Percentiles rank a stretch among this genome's conserved stretches.
Evolutionary conservation across 768 basidiomycete species (phyloP).

Genomic region (Leucocoprinus birnbaumii): DNA sequence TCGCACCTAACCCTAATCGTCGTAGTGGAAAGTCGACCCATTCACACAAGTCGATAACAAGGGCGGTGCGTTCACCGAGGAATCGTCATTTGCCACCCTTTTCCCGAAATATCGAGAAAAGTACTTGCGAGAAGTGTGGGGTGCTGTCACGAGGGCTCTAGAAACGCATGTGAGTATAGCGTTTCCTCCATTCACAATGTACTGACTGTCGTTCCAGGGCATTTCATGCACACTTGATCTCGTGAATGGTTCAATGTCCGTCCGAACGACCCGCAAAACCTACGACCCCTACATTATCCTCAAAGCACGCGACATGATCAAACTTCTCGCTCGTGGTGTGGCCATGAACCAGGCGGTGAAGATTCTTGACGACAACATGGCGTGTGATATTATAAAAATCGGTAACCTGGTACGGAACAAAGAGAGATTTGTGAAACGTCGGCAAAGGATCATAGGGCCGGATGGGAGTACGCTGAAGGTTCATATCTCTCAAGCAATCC

Average conservation of each 20-base stretch:
- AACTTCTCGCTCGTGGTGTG: constrained; percentile 91
- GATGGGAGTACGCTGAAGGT: constrained; percentile 98
- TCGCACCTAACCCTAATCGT: not conserved
- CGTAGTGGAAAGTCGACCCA: constrained; percentile 85
- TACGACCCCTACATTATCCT: constrained; percentile 95
- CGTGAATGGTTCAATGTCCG: constrained; percentile 96
- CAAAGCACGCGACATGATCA: constrained; percentile 94
- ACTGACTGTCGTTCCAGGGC: constrained; percentile 46
- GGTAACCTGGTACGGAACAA: constrained; percentile 93
- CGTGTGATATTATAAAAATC: constrained; percentile 98
- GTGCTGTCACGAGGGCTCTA: constrained; percentile 79
- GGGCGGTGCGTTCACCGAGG: constrained; percentile 84
- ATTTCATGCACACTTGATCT: constrained; percentile 90
- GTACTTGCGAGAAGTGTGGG: constrained; percentile 94
- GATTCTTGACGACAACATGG: constrained; percentile 83
- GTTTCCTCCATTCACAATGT: not conserved
- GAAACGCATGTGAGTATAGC: constrained; percentile 64
- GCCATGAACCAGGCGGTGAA: constrained; percentile 82
- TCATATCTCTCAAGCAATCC: constrained; percentile 14
- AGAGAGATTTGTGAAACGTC: constrained; percentile 92
- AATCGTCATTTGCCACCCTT: constrained; percentile 96
- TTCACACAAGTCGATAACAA: constrained; percentile 77
- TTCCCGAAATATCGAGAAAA: constrained; percentile 99
- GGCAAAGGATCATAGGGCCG: constrained; percentile 96
- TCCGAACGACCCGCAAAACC: constrained; percentile 94